Base-by-base conservation (phyloP, 2,329 filamentous ascomycete genomes). In the Eutypa lata region DNA sequence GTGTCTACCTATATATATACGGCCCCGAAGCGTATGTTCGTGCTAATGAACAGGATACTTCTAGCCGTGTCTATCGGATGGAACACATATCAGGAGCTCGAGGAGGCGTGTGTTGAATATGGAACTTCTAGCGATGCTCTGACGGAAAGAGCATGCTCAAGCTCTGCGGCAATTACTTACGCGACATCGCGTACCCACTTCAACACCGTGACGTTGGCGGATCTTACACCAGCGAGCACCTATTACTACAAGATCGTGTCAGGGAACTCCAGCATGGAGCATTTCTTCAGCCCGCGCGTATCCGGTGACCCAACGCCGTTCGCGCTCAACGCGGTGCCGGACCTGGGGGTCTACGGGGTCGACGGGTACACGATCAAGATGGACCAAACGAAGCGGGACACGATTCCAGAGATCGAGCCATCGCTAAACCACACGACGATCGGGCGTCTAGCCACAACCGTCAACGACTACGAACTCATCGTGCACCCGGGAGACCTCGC, bases 201-300 rank as follows among this genome's bases (percentile, higher is more conserved):
- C 35, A 78, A 82, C 56, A 68, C 70, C 0, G 81, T 81, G 1
- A 70, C 69, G 2, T 64, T 84, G 33, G 68, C 69, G 0, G 70
- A 62, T 7, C 65, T 85, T 19, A 67, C 65, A 0, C 74, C 81
- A 0, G 79, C 76, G 1, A 82, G 80, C 1, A 81, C 73, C 0
- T 85, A 85, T 65, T 84, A 81, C 70, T 85, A 85, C 70, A 74
- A 81, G 68, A 82, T 84, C 47, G 71, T 70, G 8, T 82, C 80
- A 2, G 76, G 72, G 26, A 84, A 84, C 66, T 81, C 81, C 0
- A 79, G 63, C 3, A 68, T 79, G 8, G 73, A 76, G 33, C 73
- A 78, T 38, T 84, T 85, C 65, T 60, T 80, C 47, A 84, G 77
- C 56, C 76, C 79, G 3, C 76, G 81, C 1, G 54, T 67, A 3